Evolutionary conservation across 768 basidiomycete genomes (phyloP).

Genomic region (Gymnopilus junonius): DNA sequence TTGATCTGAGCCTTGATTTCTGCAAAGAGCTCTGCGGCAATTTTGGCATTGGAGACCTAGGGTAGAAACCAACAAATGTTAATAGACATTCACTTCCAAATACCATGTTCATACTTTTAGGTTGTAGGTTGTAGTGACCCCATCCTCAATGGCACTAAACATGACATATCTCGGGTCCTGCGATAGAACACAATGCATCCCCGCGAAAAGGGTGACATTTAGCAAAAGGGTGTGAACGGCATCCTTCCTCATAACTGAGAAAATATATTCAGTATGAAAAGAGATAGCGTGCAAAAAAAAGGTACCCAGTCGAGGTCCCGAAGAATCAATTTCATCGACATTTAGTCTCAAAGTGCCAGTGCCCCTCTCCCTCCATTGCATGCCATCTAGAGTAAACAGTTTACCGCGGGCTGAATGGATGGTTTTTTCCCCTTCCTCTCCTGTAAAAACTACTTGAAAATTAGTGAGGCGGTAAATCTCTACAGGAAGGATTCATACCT

Average conservation of each 20-base stretch:
- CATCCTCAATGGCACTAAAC: conserved; percentile 72
- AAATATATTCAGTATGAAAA: not conserved
- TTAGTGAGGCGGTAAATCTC: not conserved
- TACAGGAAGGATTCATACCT: conserved; percentile 37
- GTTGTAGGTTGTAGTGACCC: conserved; percentile 71
- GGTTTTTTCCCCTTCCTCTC: conserved; percentile 84
- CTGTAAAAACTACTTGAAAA: conserved; percentile 60
- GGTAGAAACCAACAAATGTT: conserved; percentile 2
- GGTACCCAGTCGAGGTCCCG: conserved; percentile 70
- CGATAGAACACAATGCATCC: conserved; percentile 74
- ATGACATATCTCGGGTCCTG: conserved; percentile 82
- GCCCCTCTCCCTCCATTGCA: conserved; percentile 81
- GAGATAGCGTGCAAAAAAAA: conserved; percentile 9
- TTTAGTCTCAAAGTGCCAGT: conserved; percentile 75
- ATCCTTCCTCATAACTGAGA: conserved; percentile 83
- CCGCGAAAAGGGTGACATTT: conserved; percentile 76
- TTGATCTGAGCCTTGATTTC: conserved; percentile 56
- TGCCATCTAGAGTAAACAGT: conserved; percentile 64
- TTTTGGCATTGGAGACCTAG: conserved; percentile 71
- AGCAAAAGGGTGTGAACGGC: conserved; percentile 77
- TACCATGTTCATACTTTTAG: conserved; percentile 55
- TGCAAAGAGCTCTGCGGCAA: conserved; percentile 70
- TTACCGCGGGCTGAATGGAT: conserved; percentile 80
- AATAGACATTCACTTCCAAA: not conserved
- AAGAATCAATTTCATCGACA: conserved; percentile 76